A percentile compares a stretch with the other conserved stretches of the same genome.
These are phyloP conservation scores for Castanea crenata DNA, from an alignment of 306 rosid species.

Conservation along the genomic window DNA sequence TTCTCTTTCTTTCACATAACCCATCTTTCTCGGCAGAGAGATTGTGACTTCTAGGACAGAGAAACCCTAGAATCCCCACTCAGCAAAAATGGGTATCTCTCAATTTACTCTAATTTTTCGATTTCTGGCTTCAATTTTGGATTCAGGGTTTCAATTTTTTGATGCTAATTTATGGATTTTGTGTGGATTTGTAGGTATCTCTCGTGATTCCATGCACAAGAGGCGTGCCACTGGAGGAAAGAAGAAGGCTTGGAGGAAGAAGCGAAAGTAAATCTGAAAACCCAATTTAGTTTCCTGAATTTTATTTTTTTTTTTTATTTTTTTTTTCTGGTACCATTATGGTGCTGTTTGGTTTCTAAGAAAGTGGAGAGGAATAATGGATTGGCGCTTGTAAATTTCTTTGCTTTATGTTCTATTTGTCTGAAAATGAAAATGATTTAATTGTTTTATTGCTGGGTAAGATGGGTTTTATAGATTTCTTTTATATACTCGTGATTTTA, in stretches of 20 bases:
- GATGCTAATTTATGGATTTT: neutral
- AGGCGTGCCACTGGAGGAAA: constrained; percentile 70
- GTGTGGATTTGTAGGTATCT: constrained; percentile 35
- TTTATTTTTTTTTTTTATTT: neutral
- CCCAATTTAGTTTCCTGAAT: neutral
- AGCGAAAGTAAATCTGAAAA: constrained; percentile 46
- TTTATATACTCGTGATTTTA: neutral
- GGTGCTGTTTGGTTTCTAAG: neutral
- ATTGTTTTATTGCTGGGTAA: neutral
- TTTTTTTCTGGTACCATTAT: neutral
- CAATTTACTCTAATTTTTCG: neutral
- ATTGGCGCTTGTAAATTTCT: too few relatives aligned
- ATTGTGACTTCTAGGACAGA: constrained; percentile 4
- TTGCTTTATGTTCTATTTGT: neutral
- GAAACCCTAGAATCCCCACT: neutral
- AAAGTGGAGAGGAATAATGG: neutral
- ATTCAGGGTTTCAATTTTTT: neutral
- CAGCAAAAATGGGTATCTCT: constrained; percentile 34
- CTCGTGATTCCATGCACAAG: constrained; percentile 76
- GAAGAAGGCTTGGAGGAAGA: constrained; percentile 74
- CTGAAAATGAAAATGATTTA: neutral
- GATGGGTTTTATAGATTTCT: neutral
- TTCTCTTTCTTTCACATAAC: neutral
- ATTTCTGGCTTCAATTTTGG: neutral
- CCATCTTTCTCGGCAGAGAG: constrained; percentile 16